Conservation (phyloP, 2,329 filamentous ascomycete species). For the Paracoccidioides brasiliensis region DNA sequence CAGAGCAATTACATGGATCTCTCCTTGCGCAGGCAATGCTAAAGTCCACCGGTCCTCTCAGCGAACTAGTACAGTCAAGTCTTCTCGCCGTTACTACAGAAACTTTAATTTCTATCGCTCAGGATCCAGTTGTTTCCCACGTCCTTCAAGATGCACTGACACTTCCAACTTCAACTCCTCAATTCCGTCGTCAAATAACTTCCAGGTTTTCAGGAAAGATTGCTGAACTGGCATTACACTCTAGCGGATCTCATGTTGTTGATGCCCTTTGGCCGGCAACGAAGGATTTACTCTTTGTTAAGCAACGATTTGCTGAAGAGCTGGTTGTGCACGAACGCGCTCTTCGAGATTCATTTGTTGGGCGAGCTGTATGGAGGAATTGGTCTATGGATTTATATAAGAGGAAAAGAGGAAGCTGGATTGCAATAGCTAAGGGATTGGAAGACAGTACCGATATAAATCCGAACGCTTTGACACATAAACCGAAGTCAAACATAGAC, state of each 20-base stretch:
- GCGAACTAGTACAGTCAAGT: conserved; percentile 60
- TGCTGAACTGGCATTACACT: conserved; percentile 46
- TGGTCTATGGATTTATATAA: conserved; percentile 64
- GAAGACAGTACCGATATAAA: conserved; percentile 16
- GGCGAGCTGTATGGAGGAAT: conserved; percentile 58
- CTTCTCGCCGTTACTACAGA: conserved; percentile 46
- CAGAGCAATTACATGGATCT: conserved; percentile 61
- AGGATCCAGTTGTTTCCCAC: conserved; percentile 45
- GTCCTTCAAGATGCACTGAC: conserved; percentile 52
- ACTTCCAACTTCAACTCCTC: conserved; percentile 38
- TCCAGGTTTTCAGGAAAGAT: conserved; percentile 50
- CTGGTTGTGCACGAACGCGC: conserved; percentile 45
- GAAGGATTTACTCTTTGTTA: conserved; percentile 50
- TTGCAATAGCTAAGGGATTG: conserved; percentile 44
- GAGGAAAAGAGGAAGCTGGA: conserved; percentile 50
- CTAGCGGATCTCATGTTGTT: conserved; percentile 52
- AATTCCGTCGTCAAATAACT: conserved; percentile 50
- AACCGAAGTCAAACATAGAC: conserved; percentile 41
- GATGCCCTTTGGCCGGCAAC: conserved; percentile 54
- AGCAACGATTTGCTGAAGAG: conserved; percentile 53
- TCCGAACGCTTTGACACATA: conserved; percentile 13
- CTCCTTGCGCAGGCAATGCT: conserved; percentile 73
- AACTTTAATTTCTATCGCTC: conserved; percentile 52
- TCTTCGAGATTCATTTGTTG: conserved; percentile 51
- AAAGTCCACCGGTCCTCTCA: conserved; percentile 53